A percentile compares a stretch with the other conserved stretches of the same genome.
These are phyloP conservation scores for Auricularia sp. DNA, from an alignment of 768 basidiomycete genomes.

Conservation along the genomic window DNA sequence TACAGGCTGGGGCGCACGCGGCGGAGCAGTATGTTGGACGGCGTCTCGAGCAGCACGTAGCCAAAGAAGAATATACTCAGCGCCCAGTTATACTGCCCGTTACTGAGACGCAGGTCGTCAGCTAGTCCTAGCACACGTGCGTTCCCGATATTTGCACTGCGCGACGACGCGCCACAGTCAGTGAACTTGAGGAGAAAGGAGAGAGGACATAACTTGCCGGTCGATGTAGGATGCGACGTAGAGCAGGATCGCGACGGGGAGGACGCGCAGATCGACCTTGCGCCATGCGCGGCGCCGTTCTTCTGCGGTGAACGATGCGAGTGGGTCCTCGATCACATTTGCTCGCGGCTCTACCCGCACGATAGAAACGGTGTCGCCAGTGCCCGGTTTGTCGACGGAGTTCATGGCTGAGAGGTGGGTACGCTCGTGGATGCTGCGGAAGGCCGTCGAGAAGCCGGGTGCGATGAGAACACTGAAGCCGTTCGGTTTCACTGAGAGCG, in stretches of 20 bases:
- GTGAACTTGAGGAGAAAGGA: not conserved
- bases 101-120: slow-evolving; percentile 13
- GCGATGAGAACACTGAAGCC: too few relatives aligned
- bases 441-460: too few relatives aligned
- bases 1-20: slow-evolving; percentile 12
- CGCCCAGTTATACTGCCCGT: slow-evolving; percentile 8
- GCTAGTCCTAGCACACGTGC: slow-evolving; percentile 20
- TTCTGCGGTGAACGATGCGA: too few relatives aligned
- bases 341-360: too few relatives aligned
- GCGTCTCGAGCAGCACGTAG: slow-evolving; percentile 17
- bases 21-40: slow-evolving; percentile 18
- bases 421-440: too few relatives aligned
- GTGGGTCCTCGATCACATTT: too few relatives aligned
- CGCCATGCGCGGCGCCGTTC: slow-evolving; percentile 7
- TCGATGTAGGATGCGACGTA: slow-evolving; percentile 12
- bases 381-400: too few relatives aligned
- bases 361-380: too few relatives aligned
- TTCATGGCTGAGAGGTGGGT: too few relatives aligned
- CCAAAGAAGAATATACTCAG: slow-evolving; percentile 11
- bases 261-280: slow-evolving; percentile 10
- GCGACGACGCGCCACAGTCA: not conserved
- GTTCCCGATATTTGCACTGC: slow-evolving; percentile 24
- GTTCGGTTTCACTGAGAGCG: too few relatives aligned
- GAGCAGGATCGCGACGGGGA: slow-evolving; percentile 8
- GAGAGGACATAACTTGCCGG: slow-evolving; percentile 14